Conservation (phyloP, 805 yeast genomes). For the Saturnispora hagleri region DNA sequence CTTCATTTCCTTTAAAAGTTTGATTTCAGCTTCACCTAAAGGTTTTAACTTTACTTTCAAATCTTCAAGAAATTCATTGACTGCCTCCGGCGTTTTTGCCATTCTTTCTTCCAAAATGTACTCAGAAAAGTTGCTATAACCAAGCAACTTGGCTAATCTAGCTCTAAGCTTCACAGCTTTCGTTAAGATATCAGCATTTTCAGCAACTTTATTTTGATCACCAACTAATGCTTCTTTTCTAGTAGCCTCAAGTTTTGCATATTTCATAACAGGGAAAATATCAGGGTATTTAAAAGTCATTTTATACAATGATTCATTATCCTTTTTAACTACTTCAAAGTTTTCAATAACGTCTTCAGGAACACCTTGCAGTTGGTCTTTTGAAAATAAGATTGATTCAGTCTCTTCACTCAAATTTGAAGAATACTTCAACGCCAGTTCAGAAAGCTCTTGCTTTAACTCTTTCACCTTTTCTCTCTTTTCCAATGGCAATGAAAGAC, state of each 20-base stretch:
- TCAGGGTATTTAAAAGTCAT: conserved; percentile 82
- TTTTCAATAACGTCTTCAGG: conserved; percentile 54
- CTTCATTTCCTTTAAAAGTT: conserved; percentile 42
- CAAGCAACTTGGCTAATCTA: conserved; percentile 52
- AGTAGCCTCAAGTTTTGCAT: conserved; percentile 54
- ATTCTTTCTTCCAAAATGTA: conserved; percentile 67
- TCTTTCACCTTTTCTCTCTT: conserved; percentile 47
- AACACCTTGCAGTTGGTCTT: conserved; percentile 63
- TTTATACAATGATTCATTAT: conserved; percentile 36
- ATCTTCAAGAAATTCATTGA: conserved; percentile 52
- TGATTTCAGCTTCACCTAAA: conserved; percentile 47
- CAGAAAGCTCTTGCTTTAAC: conserved; percentile 47
- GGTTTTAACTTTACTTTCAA: conserved; percentile 50
- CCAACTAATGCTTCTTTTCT: conserved; percentile 58
- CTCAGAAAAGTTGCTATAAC: conserved; percentile 60
- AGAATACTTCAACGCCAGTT: conserved; percentile 44
- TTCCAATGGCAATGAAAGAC: conserved; percentile 51
- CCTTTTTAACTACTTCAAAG: conserved; percentile 36
- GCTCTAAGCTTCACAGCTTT: conserved; percentile 56
- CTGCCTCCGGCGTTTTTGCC: conserved; percentile 64
- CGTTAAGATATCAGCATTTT: conserved; percentile 51
- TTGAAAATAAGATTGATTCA: conserved; percentile 49
- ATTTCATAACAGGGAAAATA: conserved; percentile 64
- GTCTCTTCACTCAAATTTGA: conserved; percentile 67
- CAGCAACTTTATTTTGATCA: conserved; percentile 58